Percentiles rank a stretch among this genome's conserved stretches.
Conservation (phyloP, 164 flowering plant species). For the Kingdonia uniflora region DNA sequence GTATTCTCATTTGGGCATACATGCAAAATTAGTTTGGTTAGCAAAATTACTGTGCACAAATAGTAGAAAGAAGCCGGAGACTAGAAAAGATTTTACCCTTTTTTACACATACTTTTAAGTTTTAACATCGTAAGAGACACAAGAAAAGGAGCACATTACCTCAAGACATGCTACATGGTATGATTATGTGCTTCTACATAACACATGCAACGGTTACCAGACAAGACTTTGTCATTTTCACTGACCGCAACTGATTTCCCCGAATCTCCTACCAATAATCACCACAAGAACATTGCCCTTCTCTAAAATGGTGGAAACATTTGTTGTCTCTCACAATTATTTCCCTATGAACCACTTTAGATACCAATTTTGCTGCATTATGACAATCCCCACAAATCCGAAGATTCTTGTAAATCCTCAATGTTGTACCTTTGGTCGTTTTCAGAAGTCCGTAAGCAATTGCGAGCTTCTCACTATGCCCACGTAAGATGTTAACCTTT, state of each 20-base stretch:
- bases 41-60: too few relatives aligned
- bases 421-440: slow-evolving; percentile 22
- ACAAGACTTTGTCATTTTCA: not conserved
- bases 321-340: slow-evolving; percentile 58
- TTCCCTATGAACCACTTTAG: slow-evolving; percentile 42
- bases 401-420: slow-evolving; percentile 44
- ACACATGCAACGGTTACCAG: too few relatives aligned
- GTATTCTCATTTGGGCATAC: too few relatives aligned
- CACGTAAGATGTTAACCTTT: slow-evolving; percentile 34
- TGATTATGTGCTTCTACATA: too few relatives aligned
- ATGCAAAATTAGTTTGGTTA: too few relatives aligned
- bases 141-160: too few relatives aligned
- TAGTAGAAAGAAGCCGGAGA: too few relatives aligned
- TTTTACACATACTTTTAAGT: too few relatives aligned
- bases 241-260: slow-evolving; percentile 7
- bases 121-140: too few relatives aligned
- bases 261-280: slow-evolving; percentile 56
- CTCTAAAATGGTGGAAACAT: slow-evolving; percentile 50
- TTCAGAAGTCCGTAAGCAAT: slow-evolving; percentile 43
- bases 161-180: too few relatives aligned
- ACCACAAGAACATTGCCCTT: slow-evolving; percentile 55
- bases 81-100: too few relatives aligned
- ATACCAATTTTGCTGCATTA: slow-evolving; percentile 40
- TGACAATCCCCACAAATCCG: slow-evolving; percentile 62
- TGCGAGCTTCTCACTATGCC: slow-evolving; percentile 66